Base-by-base conservation (phyloP, 2,329 filamentous ascomycete genomes). In the Endocalyx cinctus region DNA sequence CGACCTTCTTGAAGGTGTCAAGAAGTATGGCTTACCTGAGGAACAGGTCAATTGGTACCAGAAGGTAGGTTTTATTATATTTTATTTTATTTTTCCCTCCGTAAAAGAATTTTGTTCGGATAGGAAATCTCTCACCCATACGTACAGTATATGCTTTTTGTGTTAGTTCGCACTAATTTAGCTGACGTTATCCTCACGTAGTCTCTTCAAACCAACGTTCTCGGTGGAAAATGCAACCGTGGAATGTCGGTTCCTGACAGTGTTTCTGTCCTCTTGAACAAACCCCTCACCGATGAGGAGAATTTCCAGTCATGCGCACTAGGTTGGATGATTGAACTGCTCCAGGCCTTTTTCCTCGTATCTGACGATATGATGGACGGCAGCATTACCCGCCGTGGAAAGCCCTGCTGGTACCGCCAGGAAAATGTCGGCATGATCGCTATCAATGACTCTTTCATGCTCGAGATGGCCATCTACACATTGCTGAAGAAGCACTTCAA, bases 321-420 rank as follows among this genome's bases (percentile, higher is more conserved):
- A 13, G 92, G 92, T 57, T 98, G 92, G 92, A 80, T 95, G 76
- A 94, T 94, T 44, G 92, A 98, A 75, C 79, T 98, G 31, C 84
- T 98, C 20, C 92, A 98, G 70, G 90, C 92, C 47, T 97, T 96
- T 75, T 97, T 98, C 79, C 80, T 98, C 38, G 92, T 98, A 46
- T 88, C 87, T 27, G 92, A 98, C 67, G 92, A 98, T 64, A 96
- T 98, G 55, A 98, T 98, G 92, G 92, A 98, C 69, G 67, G 76
- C 52, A 94, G 85, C 62, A 92, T 95, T 64, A 98, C 92, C 36
- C 88, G 92, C 41, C 87, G 92, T 48, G 89, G 90, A 43, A 79
- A 84, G 66, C 89, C 92, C 26, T 98, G 92, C 72, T 98, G 92
- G 92, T 98, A 97, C 70, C 83, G 84, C 41, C 82, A 87, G 47